Evolutionary conservation across 2,329 filamentous ascomycete genomes (phyloP).

Genomic region (Colletotrichum sp.): DNA sequence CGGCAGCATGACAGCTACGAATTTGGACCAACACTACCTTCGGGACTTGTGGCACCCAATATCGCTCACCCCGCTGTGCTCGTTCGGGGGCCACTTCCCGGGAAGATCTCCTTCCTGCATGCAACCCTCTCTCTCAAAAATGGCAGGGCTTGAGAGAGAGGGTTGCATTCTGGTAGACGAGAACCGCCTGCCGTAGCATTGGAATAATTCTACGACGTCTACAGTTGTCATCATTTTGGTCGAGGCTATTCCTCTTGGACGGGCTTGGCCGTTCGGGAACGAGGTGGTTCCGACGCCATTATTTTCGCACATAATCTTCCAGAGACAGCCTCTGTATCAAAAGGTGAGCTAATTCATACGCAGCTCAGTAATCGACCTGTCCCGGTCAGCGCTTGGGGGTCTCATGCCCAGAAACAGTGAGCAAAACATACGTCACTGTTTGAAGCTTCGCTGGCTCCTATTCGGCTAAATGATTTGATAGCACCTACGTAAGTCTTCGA

Average conservation of each 20-base stretch:
- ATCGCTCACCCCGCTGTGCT: neutral
- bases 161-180: neutral
- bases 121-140: neutral
- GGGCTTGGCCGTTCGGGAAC: neutral
- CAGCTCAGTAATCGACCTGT: neutral
- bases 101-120: neutral
- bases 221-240: neutral
- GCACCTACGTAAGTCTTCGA: neutral
- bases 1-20: neutral
- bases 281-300: neutral
- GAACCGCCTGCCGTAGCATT: neutral
- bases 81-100: neutral
- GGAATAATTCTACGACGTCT: neutral
- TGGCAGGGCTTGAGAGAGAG: neutral
- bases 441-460: accelerated
- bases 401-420: neutral
- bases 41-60: neutral
- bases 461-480: neutral
- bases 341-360: neutral
- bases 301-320: neutral
- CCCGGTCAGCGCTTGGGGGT: neutral
- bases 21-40: neutral
- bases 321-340: neutral
- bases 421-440: neutral
- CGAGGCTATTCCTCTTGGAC: neutral